Evolutionary conservation across 208 protist genomes (phyloP).

Genomic region (Trypanosoma lewisi): DNA sequence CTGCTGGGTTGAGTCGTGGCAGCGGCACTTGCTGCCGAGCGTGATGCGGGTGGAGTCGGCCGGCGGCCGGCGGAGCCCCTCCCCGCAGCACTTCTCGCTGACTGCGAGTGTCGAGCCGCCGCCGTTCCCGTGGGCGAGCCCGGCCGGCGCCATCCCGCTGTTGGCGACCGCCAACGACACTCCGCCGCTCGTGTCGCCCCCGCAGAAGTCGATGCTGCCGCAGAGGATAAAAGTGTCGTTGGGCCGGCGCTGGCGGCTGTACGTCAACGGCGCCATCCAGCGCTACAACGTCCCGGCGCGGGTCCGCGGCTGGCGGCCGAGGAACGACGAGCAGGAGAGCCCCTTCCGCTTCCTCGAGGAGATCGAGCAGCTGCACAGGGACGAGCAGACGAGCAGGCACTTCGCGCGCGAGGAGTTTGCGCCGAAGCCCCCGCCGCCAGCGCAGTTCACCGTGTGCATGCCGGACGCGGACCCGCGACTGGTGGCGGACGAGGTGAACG

Average conservation of each 20-base stretch:
- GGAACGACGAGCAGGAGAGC: neutral
- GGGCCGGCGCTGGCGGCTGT: conserved; percentile 9
- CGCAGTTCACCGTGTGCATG: conserved; percentile 8
- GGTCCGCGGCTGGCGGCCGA: no score
- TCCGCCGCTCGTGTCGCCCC: neutral
- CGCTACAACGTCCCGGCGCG: conserved; percentile 23
- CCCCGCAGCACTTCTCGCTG: neutral
- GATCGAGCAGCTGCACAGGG: neutral
- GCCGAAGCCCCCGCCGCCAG: neutral
- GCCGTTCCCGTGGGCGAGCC: neutral
- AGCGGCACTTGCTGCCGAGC: conserved; percentile 14
- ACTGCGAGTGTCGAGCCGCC: neutral
- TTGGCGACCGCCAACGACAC: neutral
- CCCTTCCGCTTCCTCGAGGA: conserved; percentile 5
- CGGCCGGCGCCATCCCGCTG: neutral
- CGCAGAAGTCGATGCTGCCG: neutral
- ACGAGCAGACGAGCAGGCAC: neutral
- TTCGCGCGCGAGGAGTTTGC: neutral
- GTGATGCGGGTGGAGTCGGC: neutral
- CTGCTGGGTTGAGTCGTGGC: conserved; percentile 4
- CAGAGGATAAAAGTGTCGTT: neutral
- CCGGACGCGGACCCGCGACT: conserved; percentile 9
- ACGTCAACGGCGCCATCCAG: conserved; percentile 14
- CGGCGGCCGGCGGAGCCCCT: neutral
- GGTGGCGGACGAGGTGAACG: neutral